These are phyloP conservation scores for Botrytis galanthina DNA, from an alignment of 2,329 filamentous ascomycete species.

Conservation along the genomic window DNA sequence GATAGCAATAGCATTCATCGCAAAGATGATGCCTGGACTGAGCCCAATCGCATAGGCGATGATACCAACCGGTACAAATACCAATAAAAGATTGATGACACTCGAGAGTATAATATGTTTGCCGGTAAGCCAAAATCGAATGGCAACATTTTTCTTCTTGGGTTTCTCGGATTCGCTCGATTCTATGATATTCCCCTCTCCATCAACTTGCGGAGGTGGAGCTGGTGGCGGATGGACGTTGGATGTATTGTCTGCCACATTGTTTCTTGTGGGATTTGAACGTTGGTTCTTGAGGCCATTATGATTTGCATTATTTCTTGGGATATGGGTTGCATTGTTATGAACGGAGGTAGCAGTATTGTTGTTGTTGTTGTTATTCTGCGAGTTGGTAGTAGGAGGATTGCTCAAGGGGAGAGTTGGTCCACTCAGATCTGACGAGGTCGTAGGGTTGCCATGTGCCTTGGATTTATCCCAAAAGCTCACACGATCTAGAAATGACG, in stretches of 20 bases:
- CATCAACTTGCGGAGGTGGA: conserved; percentile 51
- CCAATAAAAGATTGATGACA: conserved; percentile 73
- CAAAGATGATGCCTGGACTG: conserved; percentile 64
- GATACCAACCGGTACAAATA: conserved; percentile 79
- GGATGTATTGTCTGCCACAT: conserved; percentile 40
- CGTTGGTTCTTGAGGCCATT: conserved; percentile 32
- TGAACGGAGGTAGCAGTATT: conserved; percentile 24
- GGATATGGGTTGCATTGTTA: conserved; percentile 30
- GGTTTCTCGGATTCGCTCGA: conserved; percentile 27
- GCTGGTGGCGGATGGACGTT: conserved; percentile 41
- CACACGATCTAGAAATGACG: conserved; percentile 54
- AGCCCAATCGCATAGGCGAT: conserved; percentile 54
- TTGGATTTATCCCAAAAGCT: conserved; percentile 54
- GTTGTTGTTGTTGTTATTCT: conserved; percentile 22
- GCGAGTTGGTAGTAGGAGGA: conserved; percentile 30
- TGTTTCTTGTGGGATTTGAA: conserved; percentile 35
- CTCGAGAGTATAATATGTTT: conserved; percentile 66
- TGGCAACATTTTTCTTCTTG: conserved; percentile 33
- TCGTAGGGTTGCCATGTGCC: conserved; percentile 52
- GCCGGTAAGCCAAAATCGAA: conserved; percentile 41
- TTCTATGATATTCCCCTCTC: conserved; percentile 57
- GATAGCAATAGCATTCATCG: conserved; percentile 72
- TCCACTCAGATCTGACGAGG: conserved; percentile 40
- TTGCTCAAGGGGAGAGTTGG: conserved; percentile 43
- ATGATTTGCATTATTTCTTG: conserved; percentile 28